Percentiles rank a stretch among this genome's conserved stretches.
These are phyloP conservation scores for Aureobasidium sp. DNA, from an alignment of 2,329 filamentous ascomycete genomes.

Conservation along the genomic window DNA sequence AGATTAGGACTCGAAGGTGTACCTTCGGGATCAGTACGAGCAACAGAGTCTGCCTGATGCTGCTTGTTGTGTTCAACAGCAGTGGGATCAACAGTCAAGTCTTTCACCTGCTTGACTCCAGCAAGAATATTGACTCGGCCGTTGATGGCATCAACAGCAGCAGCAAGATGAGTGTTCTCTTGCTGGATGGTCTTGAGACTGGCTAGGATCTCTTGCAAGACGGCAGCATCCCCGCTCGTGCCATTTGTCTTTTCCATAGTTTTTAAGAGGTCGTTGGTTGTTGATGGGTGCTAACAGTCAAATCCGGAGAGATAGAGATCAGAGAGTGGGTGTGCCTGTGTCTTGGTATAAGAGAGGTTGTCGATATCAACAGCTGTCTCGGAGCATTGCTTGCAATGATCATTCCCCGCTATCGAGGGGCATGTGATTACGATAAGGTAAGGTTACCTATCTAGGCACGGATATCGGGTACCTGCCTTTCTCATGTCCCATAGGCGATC, in stretches of 20 bases:
- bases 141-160: constrained; percentile 54
- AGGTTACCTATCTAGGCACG: constrained; percentile 7
- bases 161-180: constrained; percentile 50
- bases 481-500: not conserved
- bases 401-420: constrained; percentile 5
- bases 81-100: constrained; percentile 37
- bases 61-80: constrained; percentile 1
- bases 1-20: not conserved
- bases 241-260: constrained; percentile 8
- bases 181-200: constrained; percentile 49
- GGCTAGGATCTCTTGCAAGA: constrained; percentile 50
- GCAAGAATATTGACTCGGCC: constrained; percentile 55
- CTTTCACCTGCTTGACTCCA: constrained; percentile 51
- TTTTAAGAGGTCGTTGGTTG: not conserved
- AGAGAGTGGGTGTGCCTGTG: not conserved
- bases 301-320: no score
- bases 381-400: not conserved
- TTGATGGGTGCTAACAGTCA: not conserved
- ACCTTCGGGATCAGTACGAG: not conserved
- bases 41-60: not conserved
- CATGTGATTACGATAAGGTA: constrained; percentile 12
- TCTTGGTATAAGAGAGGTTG: not conserved
- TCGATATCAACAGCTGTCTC: constrained; percentile 1
- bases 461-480: constrained; percentile 3
- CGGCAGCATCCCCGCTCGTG: constrained; percentile 6